Evolutionary conservation across 169 alveolate genomes (phyloP).

Genomic region (Plasmodium sp.): DNA sequence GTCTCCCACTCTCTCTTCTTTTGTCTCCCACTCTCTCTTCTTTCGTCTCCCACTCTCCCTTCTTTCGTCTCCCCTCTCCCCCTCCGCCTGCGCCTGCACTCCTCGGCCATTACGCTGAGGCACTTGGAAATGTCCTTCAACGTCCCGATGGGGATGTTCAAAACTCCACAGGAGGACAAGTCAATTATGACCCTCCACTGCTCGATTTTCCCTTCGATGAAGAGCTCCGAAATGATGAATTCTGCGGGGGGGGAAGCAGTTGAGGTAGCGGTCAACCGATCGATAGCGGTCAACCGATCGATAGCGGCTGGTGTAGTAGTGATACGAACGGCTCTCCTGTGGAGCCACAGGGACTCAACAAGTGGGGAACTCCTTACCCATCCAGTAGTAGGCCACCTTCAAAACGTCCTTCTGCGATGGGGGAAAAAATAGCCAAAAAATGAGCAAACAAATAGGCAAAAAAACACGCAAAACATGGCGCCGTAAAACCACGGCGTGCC

Average conservation of each 20-base stretch:
- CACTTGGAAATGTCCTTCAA: slow-evolving; percentile 80
- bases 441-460: not conserved
- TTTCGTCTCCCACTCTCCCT: not conserved
- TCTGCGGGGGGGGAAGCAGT: slow-evolving; percentile 43
- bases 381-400: slow-evolving; percentile 52
- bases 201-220: slow-evolving; percentile 82
- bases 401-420: slow-evolving; percentile 57
- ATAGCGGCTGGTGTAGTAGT: not conserved
- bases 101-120: slow-evolving; percentile 66
- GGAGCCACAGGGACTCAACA: not conserved
- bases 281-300: no score
- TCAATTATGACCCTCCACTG: slow-evolving; percentile 85
- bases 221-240: slow-evolving; percentile 71
- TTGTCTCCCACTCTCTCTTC: not conserved
- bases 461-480: not conserved
- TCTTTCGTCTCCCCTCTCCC: not conserved
- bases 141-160: slow-evolving; percentile 77
- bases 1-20: not conserved
- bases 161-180: slow-evolving; percentile 78
- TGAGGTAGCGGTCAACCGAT: not conserved
- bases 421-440: not conserved
- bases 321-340: not conserved
- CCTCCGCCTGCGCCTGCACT: not conserved
- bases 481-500: not conserved
- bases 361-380: slow-evolving; percentile 9